These are phyloP conservation scores for Jacaranda copaia DNA, from an alignment of 257 asterid genomes.

Conservation along the genomic window DNA sequence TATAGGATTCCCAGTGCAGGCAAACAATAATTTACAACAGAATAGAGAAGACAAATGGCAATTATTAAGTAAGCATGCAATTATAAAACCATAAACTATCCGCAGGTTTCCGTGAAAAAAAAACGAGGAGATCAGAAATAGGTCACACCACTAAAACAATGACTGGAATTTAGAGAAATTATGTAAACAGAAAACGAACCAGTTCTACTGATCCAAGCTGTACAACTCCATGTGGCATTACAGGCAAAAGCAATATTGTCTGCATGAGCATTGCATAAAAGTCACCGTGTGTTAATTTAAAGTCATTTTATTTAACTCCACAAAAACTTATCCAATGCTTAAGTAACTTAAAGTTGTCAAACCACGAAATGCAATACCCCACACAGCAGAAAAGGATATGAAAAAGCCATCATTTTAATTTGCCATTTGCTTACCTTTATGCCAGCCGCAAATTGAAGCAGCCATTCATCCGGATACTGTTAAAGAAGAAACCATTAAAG, in stretches of 20 bases:
- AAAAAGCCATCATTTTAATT: conserved; percentile 26
- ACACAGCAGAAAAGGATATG: conserved; percentile 18
- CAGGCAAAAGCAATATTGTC: conserved; percentile 90
- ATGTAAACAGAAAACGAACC: conserved; percentile 55
- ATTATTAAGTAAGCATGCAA: conserved; percentile 6
- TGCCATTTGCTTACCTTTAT: conserved; percentile 66
- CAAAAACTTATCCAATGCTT: not conserved
- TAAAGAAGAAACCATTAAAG: conserved; percentile 39
- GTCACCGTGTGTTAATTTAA: conserved; percentile 22
- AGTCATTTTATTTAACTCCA: not conserved
- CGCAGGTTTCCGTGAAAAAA: not conserved
- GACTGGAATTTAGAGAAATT: not conserved
- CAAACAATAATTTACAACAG: conserved; percentile 8
- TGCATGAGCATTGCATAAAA: conserved; percentile 49
- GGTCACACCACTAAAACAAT: not conserved
- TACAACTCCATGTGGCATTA: conserved; percentile 77
- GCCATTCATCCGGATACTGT: conserved; percentile 81
- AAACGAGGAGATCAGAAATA: not conserved
- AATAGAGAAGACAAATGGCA: conserved; percentile 1
- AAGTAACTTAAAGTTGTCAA: conserved; percentile 5
- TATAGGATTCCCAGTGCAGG: conserved; percentile 3
- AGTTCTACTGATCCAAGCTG: conserved; percentile 85
- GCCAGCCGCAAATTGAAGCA: conserved; percentile 83
- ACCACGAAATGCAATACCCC: conserved; percentile 12
- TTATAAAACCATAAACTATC: not conserved